Percentiles rank a stretch among this genome's conserved stretches.
Evolutionary conservation across 345 rosid genomes (phyloP).

Genomic region (Carallia pectinifolia): DNA sequence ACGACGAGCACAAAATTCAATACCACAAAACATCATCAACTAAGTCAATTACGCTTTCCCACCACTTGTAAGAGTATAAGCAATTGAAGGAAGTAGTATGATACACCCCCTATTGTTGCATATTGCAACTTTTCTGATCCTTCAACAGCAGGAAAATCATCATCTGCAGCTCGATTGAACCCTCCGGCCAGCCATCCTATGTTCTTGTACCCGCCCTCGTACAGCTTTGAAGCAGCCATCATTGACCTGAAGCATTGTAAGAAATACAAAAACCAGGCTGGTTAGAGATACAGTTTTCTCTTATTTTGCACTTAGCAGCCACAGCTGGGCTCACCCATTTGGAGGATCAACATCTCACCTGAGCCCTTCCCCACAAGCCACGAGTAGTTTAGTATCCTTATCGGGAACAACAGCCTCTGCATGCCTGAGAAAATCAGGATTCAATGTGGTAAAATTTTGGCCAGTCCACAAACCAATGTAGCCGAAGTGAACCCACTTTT

Average conservation of each 20-base stretch:
- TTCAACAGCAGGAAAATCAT: conserved; percentile 57
- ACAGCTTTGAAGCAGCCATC: conserved; percentile 62
- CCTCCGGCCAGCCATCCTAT: conserved; percentile 90
- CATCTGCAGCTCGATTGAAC: conserved; percentile 56
- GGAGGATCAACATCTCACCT: conserved; percentile 38
- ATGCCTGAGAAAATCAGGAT: conserved; percentile 52
- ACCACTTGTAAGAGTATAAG: conserved; percentile 52
- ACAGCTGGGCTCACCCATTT: too few relatives aligned
- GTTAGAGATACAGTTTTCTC: too few relatives aligned
- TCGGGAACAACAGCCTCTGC: conserved; percentile 58
- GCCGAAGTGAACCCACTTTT: conserved; percentile 93
- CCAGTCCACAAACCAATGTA: conserved; percentile 96
- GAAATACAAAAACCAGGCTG: neutral
- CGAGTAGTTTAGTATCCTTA: conserved; percentile 61
- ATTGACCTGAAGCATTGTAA: conserved; percentile 44
- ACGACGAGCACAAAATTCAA: too few relatives aligned
- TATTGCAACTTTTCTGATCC: conserved; percentile 27
- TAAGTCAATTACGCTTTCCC: conserved; percentile 27
- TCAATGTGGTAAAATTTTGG: conserved; percentile 67
- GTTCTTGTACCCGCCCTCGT: conserved; percentile 57
- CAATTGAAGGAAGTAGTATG: conserved; percentile 60
- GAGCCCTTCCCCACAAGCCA: conserved; percentile 94
- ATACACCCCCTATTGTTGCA: conserved; percentile 84
- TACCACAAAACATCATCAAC: too few relatives aligned
- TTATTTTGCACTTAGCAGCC: too few relatives aligned